Percentiles rank a stretch among this genome's conserved stretches.
Conservation (phyloP, 1,139 yeast genomes). For the Debaryomyces nepalensis region DNA sequence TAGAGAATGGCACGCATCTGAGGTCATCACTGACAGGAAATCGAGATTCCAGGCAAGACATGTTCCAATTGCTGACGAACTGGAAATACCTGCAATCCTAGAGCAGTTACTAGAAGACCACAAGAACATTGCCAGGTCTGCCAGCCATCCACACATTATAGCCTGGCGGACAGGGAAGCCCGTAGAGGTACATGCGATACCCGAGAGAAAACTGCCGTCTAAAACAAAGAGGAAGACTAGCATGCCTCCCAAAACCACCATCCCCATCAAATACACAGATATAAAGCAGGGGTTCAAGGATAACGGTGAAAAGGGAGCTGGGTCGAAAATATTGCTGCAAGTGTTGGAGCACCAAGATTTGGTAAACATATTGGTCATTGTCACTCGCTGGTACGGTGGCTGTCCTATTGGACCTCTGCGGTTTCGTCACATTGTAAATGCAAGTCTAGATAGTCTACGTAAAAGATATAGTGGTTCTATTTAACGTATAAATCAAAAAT, state of each 20-base stretch:
- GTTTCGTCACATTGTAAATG: conserved; percentile 62
- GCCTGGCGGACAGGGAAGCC: conserved; percentile 63
- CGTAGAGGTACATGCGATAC: not conserved
- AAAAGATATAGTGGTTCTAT: no score
- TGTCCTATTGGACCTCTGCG: conserved; percentile 66
- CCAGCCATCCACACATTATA: conserved; percentile 68
- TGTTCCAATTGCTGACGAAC: conserved; percentile 35
- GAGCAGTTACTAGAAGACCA: conserved; percentile 37
- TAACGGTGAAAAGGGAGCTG: conserved; percentile 72
- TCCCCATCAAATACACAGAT: conserved; percentile 22
- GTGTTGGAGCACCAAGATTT: conserved; percentile 51
- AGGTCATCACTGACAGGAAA: conserved; percentile 45
- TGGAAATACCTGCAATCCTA: conserved; percentile 46
- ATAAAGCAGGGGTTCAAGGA: conserved; percentile 62
- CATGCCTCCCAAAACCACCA: not conserved
- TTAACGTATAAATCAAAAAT: no score
- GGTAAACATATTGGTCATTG: conserved; percentile 61
- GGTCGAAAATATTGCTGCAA: conserved; percentile 53
- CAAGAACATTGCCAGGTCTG: conserved; percentile 50
- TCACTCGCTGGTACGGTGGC: conserved; percentile 78
- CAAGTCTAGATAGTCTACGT: conserved; percentile 50
- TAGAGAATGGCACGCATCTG: conserved; percentile 35
- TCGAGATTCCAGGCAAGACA: conserved; percentile 68
- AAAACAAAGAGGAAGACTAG: not conserved
- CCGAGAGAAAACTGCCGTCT: not conserved